These are phyloP conservation scores for Tanacetum coccineum DNA, from an alignment of 129 eudicot species.

Conservation along the genomic window DNA sequence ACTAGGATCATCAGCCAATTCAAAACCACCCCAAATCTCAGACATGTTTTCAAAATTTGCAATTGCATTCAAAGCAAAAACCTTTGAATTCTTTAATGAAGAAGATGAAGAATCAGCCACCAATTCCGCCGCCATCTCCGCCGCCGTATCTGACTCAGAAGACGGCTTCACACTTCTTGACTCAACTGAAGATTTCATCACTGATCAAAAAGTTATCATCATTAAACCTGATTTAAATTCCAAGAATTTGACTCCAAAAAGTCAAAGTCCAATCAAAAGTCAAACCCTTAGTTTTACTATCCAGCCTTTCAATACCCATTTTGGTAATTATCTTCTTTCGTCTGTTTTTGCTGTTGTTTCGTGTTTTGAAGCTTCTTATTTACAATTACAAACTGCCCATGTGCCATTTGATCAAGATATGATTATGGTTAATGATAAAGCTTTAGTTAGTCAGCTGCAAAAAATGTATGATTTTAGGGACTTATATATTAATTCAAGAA, in stretches of 20 bases:
- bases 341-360: constrained; percentile 76
- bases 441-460: constrained; percentile 62
- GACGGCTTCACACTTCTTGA: constrained; percentile 56
- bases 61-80: constrained; percentile 80
- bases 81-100: constrained; percentile 82
- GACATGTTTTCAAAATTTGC: constrained; percentile 91
- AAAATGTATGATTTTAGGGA: constrained; percentile 66
- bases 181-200: constrained; percentile 70
- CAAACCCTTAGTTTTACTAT: constrained; percentile 17
- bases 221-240: constrained; percentile 58
- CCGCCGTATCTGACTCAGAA: constrained; percentile 38
- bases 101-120: constrained; percentile 42
- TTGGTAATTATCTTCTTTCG: constrained; percentile 52
- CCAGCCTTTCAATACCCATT: constrained; percentile 38
- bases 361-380: constrained; percentile 86
- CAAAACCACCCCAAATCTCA: constrained; percentile 82
- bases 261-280: constrained; percentile 22
- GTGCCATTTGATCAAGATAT: constrained; percentile 66
- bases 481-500: constrained; percentile 48
- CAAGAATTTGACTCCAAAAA: constrained; percentile 12
- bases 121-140: constrained; percentile 24
- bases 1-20: constrained; percentile 26
- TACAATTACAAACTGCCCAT: constrained; percentile 82
- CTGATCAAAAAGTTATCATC: constrained; percentile 84
- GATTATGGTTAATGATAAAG: constrained; percentile 58